Evolutionary conservation across 768 basidiomycete species (phyloP), one percentile per base, ranked within the genome.

Genomic region (Amanita brunnescens): DNA sequence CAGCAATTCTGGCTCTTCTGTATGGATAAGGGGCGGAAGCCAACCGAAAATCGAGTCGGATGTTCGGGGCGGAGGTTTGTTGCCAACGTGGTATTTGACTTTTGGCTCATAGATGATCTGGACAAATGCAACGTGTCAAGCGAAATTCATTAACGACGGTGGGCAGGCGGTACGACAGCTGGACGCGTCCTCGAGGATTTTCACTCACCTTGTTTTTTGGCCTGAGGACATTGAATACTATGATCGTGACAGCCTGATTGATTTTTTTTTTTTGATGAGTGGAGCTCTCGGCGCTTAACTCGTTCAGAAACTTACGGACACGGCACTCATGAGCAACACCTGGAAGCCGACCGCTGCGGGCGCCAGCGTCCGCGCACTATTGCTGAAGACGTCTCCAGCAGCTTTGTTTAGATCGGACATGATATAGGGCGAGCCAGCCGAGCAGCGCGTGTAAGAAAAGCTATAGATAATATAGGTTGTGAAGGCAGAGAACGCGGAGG

Each of bases 31-130:
- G 0, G 93, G 93, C 6, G 85, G 83, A 0, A 97, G 70, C 95
- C 95, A 99, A 55, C 91, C 89, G 43, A 91, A 79, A 41, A 95
- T 64, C 1, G 86, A 83, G 64, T 87, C 83, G 34, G 83, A 83
- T 64, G 95, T 88, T 20, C 80, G 79, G 6, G 90, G 90, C 26
- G 88, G 90, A 23, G 76, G 70, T 64, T 90, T 90, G 66, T 80
- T 66, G 37, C 83, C 86, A 54, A 79, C 74, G 61, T 90, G 88
- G 62, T 92, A 94, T 67, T 94, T 94, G 67, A 90, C 81, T 69
- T 94, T 96, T 55, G 91, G 93, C 63, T 92, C 89, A 62, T 95
- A 95, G 53, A 93, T 81, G 55, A 90, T 79, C 91, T 91, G 33
- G 43, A 26, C 23, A 10, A 42, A 24, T 13, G 20, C 26, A 12